A percentile compares a stretch with the other conserved stretches of the same genome.
phyloP scores from a whole-genome alignment of 257 asterid species.

The Gentiana macrophylla region DNA sequence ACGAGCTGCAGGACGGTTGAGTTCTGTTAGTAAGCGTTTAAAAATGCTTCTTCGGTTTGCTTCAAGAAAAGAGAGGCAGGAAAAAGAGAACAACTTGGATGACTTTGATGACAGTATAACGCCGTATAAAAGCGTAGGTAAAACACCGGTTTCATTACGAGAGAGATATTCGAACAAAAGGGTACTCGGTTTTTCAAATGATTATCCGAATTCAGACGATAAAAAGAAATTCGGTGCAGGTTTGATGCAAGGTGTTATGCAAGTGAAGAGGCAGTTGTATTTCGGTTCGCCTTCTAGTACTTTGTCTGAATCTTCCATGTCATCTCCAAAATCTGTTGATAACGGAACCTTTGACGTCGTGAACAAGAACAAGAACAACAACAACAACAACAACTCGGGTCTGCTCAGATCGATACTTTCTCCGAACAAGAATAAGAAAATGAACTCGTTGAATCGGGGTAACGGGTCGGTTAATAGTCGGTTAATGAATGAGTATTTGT shows the following conservation, averaged over 20 bases:
- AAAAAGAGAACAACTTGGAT: slow-evolving; percentile 14
- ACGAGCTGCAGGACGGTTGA: slow-evolving; percentile 21
- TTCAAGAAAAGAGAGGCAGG: slow-evolving; percentile 20
- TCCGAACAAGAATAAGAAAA: slow-evolving; percentile 15
- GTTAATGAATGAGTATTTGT: slow-evolving; percentile 58
- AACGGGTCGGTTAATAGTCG: slow-evolving; percentile 41
- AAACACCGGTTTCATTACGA: slow-evolving; percentile 46
- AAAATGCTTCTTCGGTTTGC: slow-evolving; percentile 43
- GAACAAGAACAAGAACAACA: background rate
- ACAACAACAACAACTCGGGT: slow-evolving; percentile 8
- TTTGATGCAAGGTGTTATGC: slow-evolving; percentile 46
- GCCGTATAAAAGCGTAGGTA: slow-evolving; percentile 11
- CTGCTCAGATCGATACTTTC: slow-evolving; percentile 22
- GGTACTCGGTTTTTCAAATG: slow-evolving; percentile 17
- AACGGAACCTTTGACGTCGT: slow-evolving; percentile 10
- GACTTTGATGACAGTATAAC: slow-evolving; percentile 24
- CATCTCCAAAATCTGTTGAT: slow-evolving; percentile 28
- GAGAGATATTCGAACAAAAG: slow-evolving; percentile 55
- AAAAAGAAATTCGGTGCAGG: slow-evolving; percentile 54
- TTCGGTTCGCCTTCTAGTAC: slow-evolving; percentile 37
- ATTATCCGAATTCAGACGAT: slow-evolving; percentile 43
- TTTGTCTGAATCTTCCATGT: slow-evolving; percentile 48
- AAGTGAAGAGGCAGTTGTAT: slow-evolving; percentile 30
- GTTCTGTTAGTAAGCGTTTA: slow-evolving; percentile 34
- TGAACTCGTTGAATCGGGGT: slow-evolving; percentile 23